Conservation (phyloP, 495 filamentous ascomycete genomes). For the Penicillium coprophilum region DNA sequence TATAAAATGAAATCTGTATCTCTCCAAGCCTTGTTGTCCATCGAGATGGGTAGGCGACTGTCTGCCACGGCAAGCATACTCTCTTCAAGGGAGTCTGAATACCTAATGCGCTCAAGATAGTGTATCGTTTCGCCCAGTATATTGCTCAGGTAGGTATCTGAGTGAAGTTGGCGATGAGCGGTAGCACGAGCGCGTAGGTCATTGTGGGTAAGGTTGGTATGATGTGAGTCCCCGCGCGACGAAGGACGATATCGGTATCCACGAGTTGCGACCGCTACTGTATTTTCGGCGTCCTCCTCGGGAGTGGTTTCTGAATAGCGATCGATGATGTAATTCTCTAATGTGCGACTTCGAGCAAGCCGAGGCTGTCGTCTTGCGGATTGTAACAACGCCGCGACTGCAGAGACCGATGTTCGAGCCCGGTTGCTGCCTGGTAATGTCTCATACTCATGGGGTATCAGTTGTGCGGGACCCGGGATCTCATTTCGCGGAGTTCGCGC, state of each 20-base stretch:
- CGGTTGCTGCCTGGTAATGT: conserved; percentile 16
- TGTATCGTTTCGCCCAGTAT: conserved; percentile 62
- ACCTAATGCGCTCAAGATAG: conserved; percentile 62
- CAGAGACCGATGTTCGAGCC: conserved; percentile 24
- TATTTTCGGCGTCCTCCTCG: conserved; percentile 38
- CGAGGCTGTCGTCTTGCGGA: conserved; percentile 50
- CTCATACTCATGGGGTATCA: conserved; percentile 17
- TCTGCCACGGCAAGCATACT: conserved; percentile 52
- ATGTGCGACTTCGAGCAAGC: conserved; percentile 44
- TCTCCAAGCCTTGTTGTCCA: conserved; percentile 44
- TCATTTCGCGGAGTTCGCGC: conserved; percentile 34
- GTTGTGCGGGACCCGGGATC: conserved; percentile 15
- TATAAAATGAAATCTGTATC: conserved; percentile 65
- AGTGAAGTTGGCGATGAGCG: conserved; percentile 51
- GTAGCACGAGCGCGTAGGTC: conserved; percentile 49
- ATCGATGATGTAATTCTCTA: conserved; percentile 50
- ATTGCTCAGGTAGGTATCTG: conserved; percentile 43
- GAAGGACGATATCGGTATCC: conserved; percentile 40
- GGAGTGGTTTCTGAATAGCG: conserved; percentile 35
- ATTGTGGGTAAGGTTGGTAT: conserved; percentile 37
- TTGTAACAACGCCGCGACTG: conserved; percentile 49
- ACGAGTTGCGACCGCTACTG: conserved; percentile 25
- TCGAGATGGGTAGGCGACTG: conserved; percentile 47
- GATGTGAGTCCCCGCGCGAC: conserved; percentile 32
- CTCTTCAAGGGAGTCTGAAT: conserved; percentile 56